These are phyloP conservation scores for Eucalyptus cloeziana DNA, from an alignment of 345 rosid species.

Conservation along the genomic window DNA sequence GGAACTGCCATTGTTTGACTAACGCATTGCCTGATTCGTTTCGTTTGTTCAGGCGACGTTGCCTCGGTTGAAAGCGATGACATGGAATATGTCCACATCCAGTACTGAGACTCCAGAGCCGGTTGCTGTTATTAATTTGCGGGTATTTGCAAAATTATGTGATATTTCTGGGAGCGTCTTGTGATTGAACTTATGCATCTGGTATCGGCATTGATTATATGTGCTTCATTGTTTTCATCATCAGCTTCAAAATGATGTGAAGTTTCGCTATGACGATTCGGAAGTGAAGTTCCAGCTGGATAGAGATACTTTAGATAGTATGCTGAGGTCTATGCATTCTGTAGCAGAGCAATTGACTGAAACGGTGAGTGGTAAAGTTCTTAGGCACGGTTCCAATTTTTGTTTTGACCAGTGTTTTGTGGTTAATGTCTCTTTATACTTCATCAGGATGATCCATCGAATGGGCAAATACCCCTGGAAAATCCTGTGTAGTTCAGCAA, in stretches of 20 bases:
- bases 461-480: neutral
- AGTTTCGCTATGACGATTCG: conserved; percentile 15
- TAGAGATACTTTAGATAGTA: conserved; percentile 27
- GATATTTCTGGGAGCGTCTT: neutral
- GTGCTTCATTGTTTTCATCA: neutral
- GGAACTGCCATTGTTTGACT: neutral
- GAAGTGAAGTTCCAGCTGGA: conserved; percentile 36
- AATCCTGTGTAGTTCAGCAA: neutral
- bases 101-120: conserved; percentile 14
- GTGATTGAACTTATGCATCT: neutral
- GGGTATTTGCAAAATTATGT: conserved; percentile 8
- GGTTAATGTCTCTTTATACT: neutral
- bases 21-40: neutral
- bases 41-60: conserved; percentile 17
- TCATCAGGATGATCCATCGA: neutral
- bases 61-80: conserved; percentile 45
- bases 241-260: conserved; percentile 46
- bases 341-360: conserved; percentile 36
- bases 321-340: conserved; percentile 27
- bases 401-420: neutral
- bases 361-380: conserved; percentile 8
- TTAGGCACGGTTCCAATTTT: neutral
- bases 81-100: conserved; percentile 37
- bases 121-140: conserved; percentile 34
- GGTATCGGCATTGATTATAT: neutral